Evolutionary conservation across 2,329 filamentous ascomycete species (phyloP).

Genomic region (Aureobasidium mangrovei): DNA sequence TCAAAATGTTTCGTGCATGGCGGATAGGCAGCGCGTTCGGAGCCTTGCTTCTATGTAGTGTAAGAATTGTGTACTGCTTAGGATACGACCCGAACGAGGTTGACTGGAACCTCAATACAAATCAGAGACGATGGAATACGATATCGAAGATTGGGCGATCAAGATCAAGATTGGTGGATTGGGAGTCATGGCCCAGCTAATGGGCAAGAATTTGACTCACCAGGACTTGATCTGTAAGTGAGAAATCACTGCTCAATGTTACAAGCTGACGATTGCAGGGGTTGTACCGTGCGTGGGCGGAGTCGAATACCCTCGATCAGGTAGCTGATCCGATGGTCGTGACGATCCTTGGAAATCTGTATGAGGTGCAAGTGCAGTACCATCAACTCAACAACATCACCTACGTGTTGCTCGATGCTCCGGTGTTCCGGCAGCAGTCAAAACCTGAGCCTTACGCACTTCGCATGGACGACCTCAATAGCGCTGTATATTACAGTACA

Average conservation of each 20-base stretch:
- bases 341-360: constrained; percentile 51
- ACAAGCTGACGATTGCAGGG: constrained; percentile 18
- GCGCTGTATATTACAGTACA: constrained; percentile 58
- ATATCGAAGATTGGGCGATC: constrained; percentile 58
- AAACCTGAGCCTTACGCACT: constrained; percentile 56
- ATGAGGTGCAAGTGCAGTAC: constrained; percentile 56
- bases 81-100: constrained; percentile 41
- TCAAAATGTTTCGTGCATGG: neutral
- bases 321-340: constrained; percentile 53
- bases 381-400: constrained; percentile 57
- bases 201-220: constrained; percentile 57
- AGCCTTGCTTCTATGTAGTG: constrained; percentile 3
- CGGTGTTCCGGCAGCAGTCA: constrained; percentile 56
- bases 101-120: constrained; percentile 54
- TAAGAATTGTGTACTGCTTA: neutral
- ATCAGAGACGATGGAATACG: constrained; percentile 33
- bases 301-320: constrained; percentile 55
- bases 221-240: constrained; percentile 49
- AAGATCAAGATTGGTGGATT: constrained; percentile 65
- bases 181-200: constrained; percentile 61
- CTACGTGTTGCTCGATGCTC: constrained; percentile 58
- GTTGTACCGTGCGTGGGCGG: constrained; percentile 47
- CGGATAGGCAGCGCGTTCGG: neutral
- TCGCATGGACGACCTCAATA: constrained; percentile 61
- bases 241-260: too few relatives aligned